Conservation (phyloP, 148 eudicot genomes). For the Fagopyrum homotropicum region DNA sequence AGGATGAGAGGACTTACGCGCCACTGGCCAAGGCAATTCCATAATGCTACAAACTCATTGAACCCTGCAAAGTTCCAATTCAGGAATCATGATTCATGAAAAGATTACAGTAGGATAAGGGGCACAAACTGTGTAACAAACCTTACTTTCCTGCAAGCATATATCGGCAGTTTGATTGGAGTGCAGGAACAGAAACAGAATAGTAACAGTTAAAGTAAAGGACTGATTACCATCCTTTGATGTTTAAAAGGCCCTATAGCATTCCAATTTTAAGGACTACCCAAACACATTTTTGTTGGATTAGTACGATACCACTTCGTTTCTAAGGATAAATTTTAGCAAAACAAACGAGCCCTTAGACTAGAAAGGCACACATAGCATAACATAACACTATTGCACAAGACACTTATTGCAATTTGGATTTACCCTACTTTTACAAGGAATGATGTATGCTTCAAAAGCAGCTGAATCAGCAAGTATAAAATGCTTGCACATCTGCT, state of each 20-base stretch:
- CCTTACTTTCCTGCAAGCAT: background rate
- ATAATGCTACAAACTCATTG: slow-evolving; percentile 57
- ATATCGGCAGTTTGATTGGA: background rate
- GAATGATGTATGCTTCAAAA: background rate
- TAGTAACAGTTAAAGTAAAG: too few relatives aligned
- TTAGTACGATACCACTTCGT: too few relatives aligned
- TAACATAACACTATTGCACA: background rate
- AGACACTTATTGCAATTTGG: background rate
- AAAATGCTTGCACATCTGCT: background rate
- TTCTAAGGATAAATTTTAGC: too few relatives aligned
- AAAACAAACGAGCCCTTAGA: background rate
- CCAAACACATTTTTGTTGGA: too few relatives aligned
- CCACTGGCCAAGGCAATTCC: slow-evolving; percentile 83
- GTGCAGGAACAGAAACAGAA: too few relatives aligned
- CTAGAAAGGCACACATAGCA: background rate
- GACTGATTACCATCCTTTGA: too few relatives aligned
- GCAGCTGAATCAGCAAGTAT: background rate
- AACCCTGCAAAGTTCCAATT: slow-evolving; percentile 35
- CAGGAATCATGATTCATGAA: background rate
- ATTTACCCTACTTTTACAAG: background rate
- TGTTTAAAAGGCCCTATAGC: too few relatives aligned
- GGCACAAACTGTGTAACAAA: background rate
- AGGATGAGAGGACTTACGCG: slow-evolving; percentile 43
- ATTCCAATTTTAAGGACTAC: too few relatives aligned
- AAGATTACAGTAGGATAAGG: background rate